Evolutionary conservation across 306 rosid species (phyloP).

Genomic region (Argentina anserina): DNA sequence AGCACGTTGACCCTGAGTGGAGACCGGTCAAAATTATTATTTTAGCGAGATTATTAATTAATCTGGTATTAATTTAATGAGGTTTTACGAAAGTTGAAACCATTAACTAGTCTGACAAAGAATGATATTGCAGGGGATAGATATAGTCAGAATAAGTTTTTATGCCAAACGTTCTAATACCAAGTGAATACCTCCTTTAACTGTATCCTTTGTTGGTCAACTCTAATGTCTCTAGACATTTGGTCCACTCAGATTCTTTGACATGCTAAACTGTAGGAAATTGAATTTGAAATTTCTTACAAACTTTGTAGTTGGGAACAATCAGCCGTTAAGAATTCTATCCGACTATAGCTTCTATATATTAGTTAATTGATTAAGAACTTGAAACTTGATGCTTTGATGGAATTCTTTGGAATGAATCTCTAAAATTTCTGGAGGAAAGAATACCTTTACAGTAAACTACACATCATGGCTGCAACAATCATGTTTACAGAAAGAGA

Average conservation of each 20-base stretch:
- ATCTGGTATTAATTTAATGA: too few relatives aligned
- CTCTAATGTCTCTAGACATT: too few relatives aligned
- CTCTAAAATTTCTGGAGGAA: neutral
- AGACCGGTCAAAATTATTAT: too few relatives aligned
- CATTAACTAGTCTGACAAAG: too few relatives aligned
- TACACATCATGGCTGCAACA: neutral
- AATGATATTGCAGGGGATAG: too few relatives aligned
- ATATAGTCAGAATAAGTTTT: too few relatives aligned
- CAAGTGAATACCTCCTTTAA: too few relatives aligned
- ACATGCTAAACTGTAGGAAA: neutral
- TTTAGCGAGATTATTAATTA: too few relatives aligned
- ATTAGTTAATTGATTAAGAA: neutral
- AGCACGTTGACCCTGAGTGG: too few relatives aligned
- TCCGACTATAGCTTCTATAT: neutral
- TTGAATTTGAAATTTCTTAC: neutral
- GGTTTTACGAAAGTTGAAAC: too few relatives aligned
- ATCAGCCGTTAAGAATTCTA: neutral
- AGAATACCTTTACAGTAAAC: neutral
- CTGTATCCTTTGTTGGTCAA: too few relatives aligned
- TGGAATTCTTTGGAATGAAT: neutral
- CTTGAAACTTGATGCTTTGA: neutral
- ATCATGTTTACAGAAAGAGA: neutral
- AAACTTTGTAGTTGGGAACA: neutral
- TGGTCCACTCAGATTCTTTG: neutral
- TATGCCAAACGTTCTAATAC: too few relatives aligned